Evolutionary conservation across 305 asterid species (phyloP).

Genomic region (Rubia tinctorum): DNA sequence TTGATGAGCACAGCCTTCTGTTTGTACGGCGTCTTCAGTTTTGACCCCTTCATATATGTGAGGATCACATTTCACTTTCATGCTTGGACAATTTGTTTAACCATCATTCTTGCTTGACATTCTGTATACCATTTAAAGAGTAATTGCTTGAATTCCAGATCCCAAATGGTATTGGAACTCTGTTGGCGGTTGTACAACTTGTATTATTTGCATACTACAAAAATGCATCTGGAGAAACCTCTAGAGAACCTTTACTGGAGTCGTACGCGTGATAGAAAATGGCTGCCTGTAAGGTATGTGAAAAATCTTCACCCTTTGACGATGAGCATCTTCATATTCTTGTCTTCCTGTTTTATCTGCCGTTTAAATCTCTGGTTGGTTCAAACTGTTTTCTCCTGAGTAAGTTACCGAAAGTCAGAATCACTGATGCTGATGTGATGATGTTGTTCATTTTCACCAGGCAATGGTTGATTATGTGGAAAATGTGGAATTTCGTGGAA

Average conservation of each 20-base stretch:
- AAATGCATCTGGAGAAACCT: conserved; percentile 33
- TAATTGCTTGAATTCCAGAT: conserved; percentile 30
- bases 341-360: not conserved
- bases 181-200: conserved; percentile 44
- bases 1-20: conserved; percentile 64
- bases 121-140: not conserved
- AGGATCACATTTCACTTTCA: conserved; percentile 16
- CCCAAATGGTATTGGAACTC: conserved; percentile 64
- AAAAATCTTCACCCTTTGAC: not conserved
- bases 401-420: not conserved
- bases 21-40: conserved; percentile 52
- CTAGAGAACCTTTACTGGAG: conserved; percentile 38
- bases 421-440: too few species aligned
- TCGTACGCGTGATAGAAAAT: conserved; percentile 22
- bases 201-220: conserved; percentile 44
- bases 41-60: conserved; percentile 58
- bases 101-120: not conserved
- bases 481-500: too few species aligned
- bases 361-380: not conserved
- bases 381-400: not conserved
- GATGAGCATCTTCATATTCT: not conserved
- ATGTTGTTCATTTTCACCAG: conserved; percentile 1
- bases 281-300: not conserved
- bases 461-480: not conserved
- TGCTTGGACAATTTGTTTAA: not conserved